phyloP scores from a whole-genome alignment of 2,329 filamentous ascomycete species.

The Aspergillus fijiensis region DNA sequence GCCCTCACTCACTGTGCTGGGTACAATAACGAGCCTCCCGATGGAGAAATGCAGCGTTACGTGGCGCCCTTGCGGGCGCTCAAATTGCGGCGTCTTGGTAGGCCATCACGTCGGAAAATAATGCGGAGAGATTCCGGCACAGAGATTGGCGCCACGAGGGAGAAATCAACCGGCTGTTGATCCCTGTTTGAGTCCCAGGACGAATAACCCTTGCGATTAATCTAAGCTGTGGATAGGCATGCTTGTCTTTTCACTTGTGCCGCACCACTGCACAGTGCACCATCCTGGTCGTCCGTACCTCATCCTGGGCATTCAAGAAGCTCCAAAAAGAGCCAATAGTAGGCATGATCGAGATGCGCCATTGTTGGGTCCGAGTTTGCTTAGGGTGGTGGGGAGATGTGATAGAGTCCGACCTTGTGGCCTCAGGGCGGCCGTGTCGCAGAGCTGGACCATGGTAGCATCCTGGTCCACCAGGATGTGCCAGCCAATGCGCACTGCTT shows the following conservation, averaged over 20 bases:
- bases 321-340: background rate
- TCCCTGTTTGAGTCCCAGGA: background rate
- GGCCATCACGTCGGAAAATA: background rate
- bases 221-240: slow-evolving; percentile 2
- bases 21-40: background rate
- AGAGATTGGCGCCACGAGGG: background rate
- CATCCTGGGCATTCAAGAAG: background rate
- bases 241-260: background rate
- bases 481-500: slow-evolving; percentile 6
- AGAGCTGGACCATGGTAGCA: background rate
- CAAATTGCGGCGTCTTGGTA: background rate
- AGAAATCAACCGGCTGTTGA: background rate
- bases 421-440: background rate
- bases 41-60: slow-evolving; percentile 1
- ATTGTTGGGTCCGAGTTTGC: slow-evolving; percentile 11
- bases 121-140: slow-evolving; percentile 4
- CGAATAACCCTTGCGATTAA: background rate
- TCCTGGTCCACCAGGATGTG: slow-evolving; percentile 1
- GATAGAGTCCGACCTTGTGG: background rate
- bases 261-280: background rate
- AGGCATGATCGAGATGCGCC: background rate
- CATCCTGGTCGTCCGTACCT: background rate
- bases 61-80: background rate
- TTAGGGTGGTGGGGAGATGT: background rate
- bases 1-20: background rate